Conservation (phyloP, 208 protist species). For the Balamuthia mandrillaris region DNA sequence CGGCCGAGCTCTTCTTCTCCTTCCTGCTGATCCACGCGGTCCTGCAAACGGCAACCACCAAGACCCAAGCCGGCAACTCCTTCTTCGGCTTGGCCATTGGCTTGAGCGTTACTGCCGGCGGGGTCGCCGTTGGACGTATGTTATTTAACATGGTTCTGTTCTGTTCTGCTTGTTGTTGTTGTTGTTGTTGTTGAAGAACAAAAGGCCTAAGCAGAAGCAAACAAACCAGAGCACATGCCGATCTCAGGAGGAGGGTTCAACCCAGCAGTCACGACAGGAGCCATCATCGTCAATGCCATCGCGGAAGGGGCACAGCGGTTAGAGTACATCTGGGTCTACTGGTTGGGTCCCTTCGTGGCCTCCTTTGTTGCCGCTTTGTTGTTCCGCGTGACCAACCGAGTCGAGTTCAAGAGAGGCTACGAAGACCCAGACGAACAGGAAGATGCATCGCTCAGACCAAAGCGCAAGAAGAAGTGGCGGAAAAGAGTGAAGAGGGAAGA, state of each 20-base stretch:
- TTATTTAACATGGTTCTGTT: background rate
- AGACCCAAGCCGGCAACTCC: slow-evolving; percentile 19
- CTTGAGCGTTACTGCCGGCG: background rate
- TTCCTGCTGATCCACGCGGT: slow-evolving; percentile 5
- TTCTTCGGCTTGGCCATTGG: slow-evolving; percentile 30
- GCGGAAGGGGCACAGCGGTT: background rate
- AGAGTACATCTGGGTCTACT: background rate
- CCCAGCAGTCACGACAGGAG: background rate
- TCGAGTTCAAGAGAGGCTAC: no score
- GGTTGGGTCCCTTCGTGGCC: slow-evolving; percentile 6
- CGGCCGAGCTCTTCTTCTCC: background rate
- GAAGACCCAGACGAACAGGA: no score
- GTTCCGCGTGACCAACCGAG: no score
- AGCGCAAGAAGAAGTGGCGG: no score
- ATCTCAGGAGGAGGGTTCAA: slow-evolving; percentile 27
- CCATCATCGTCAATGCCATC: background rate
- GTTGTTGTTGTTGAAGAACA: no score
- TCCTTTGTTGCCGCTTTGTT: no score
- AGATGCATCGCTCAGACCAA: no score
- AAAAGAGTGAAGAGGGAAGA: no score
- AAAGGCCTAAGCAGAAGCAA: no score
- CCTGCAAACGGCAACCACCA: slow-evolving; percentile 4
- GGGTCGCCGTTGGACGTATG: slow-evolving; percentile 20
- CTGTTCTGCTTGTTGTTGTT: no score
- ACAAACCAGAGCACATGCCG: no score